These are phyloP conservation scores for Draba incana DNA, from an alignment of 345 rosid species.

Conservation along the genomic window DNA sequence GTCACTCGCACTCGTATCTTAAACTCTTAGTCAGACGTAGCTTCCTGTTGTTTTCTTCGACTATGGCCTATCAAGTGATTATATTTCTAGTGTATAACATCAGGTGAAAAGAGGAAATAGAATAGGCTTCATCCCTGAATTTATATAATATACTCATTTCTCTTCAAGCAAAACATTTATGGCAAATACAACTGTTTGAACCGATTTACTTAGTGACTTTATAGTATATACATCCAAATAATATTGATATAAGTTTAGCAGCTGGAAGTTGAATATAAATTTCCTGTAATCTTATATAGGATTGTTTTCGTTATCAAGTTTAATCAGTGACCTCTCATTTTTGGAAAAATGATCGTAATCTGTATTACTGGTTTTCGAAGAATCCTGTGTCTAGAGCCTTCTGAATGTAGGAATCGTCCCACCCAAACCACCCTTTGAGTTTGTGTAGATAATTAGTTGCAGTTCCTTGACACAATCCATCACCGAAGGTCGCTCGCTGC, in stretches of 20 bases:
- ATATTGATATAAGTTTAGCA: constrained; percentile 24
- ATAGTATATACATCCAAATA: constrained; percentile 36
- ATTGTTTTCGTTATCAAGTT: constrained; percentile 21
- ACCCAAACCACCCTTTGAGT: constrained; percentile 72
- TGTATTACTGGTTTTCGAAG: constrained; percentile 29
- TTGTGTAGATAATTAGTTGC: constrained; percentile 66
- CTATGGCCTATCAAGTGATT: background rate
- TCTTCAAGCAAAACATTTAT: constrained; percentile 29
- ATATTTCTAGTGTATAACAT: constrained; percentile 7
- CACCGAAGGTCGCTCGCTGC: constrained; percentile 86
- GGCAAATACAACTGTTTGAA: constrained; percentile 4
- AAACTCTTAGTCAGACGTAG: constrained; percentile 4
- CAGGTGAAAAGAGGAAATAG: constrained; percentile 19
- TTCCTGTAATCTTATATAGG: constrained; percentile 14
- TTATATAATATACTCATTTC: constrained; percentile 12
- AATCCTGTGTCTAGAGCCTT: constrained; percentile 49
- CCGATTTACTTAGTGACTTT: constrained; percentile 7
- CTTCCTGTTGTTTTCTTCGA: constrained; percentile 19
- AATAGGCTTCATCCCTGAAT: constrained; percentile 13
- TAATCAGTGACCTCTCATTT: constrained; percentile 27
- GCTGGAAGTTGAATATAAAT: constrained; percentile 19
- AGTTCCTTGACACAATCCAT: constrained; percentile 84
- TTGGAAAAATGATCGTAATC: constrained; percentile 19
- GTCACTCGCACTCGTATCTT: background rate
- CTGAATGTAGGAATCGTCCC: constrained; percentile 55